Evolutionary conservation across 495 filamentous ascomycete genomes (phyloP).

Genomic region (Xylaria flabelliformis): DNA sequence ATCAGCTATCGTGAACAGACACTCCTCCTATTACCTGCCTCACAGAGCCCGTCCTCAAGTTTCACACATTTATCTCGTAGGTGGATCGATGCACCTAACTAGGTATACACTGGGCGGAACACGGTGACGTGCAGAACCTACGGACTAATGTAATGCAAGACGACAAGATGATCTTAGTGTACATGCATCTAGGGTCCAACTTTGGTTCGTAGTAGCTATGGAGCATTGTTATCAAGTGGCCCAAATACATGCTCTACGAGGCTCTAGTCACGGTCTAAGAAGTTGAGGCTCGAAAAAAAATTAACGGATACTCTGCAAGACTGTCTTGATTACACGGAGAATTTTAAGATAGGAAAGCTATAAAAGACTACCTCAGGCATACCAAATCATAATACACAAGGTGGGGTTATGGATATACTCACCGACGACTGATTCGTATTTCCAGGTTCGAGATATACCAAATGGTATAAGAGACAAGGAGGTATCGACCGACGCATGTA

Average conservation of each 20-base stretch:
- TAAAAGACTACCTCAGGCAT: constrained; percentile 11
- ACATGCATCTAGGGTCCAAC: not conserved
- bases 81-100: not conserved
- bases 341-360: constrained; percentile 6
- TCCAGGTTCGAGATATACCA: constrained; percentile 18
- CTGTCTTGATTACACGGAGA: not conserved
- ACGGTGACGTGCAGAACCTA: too few species aligned
- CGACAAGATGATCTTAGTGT: not conserved
- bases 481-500: constrained; percentile 3
- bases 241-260: not conserved
- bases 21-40: too few species aligned
- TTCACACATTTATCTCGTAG: not conserved
- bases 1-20: too few species aligned
- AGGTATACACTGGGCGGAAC: not conserved
- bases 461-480: not conserved
- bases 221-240: not conserved
- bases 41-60: not conserved
- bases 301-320: not conserved
- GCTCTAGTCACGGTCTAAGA: not conserved
- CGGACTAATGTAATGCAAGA: not conserved
- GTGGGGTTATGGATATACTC: constrained; percentile 26
- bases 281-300: not conserved
- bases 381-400: constrained; percentile 16
- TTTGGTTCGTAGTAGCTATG: not conserved
- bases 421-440: constrained; percentile 20